Evolutionary conservation across 345 rosid genomes (phyloP).

Genomic region (Eucalyptus globulus): DNA sequence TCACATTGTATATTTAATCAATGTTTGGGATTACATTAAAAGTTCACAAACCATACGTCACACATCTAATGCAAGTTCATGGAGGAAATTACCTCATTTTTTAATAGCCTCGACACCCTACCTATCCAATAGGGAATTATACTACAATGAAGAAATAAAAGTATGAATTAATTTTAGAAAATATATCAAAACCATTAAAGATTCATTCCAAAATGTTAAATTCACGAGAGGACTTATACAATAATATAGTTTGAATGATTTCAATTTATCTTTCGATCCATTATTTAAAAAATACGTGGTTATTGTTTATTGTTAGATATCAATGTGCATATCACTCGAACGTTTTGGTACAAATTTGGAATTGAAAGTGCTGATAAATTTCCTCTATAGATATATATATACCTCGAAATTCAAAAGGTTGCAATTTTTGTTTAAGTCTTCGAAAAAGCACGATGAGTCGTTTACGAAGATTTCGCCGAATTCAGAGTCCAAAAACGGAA

Average conservation of each 20-base stretch:
- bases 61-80: neutral
- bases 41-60: rapidly evolving
- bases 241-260: neutral
- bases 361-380: neutral
- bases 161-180: neutral
- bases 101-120: neutral
- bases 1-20: rapidly evolving
- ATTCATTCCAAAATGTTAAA: neutral
- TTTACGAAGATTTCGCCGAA: neutral
- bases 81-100: neutral
- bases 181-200: neutral
- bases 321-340: neutral
- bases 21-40: rapidly evolving
- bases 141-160: neutral
- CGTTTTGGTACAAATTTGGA: neutral
- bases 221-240: neutral
- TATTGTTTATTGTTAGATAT: neutral
- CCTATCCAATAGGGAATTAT: neutral
- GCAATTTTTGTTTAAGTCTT: neutral
- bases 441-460: neutral
- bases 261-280: neutral
- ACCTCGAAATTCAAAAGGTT: neutral
- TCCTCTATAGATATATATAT: neutral
- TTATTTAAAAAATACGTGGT: rapidly evolving
- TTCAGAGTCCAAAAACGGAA: neutral